Percentiles rank a stretch among this genome's conserved stretches.
Conservation (phyloP, 2,329 filamentous ascomycete species). For the Fusarium robinianum region DNA sequence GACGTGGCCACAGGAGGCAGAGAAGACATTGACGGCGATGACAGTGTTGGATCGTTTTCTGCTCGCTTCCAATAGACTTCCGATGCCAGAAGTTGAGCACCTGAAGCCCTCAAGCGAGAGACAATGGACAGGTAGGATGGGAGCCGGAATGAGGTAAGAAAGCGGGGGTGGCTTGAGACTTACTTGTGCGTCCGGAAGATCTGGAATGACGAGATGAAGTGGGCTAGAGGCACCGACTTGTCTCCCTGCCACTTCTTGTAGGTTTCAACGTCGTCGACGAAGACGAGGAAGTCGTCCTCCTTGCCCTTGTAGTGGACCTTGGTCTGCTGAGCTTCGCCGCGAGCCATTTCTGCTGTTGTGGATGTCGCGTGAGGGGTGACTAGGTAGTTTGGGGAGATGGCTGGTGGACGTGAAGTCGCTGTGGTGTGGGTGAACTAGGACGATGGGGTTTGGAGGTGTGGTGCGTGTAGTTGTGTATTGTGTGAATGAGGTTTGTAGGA, state of each 20-base stretch:
- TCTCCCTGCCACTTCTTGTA: constrained; percentile 84
- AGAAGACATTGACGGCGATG: too few relatives aligned
- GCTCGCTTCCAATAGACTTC: too few relatives aligned
- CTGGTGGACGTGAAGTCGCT: constrained; percentile 20
- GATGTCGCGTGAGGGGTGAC: constrained; percentile 16
- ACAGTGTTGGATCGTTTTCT: too few relatives aligned
- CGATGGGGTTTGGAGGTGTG: not conserved
- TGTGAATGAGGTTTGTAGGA: constrained; percentile 7
- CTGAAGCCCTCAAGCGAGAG: not conserved
- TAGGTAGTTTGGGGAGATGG: constrained; percentile 17
- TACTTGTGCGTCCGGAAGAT: constrained; percentile 90
- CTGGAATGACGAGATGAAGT: constrained; percentile 88
- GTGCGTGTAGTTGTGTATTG: constrained; percentile 11
- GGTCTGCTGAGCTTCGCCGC: constrained; percentile 69
- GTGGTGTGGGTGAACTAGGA: constrained; percentile 7
- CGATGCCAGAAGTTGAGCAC: too few relatives aligned
- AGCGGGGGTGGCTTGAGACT: constrained; percentile 46
- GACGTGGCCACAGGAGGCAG: too few relatives aligned
- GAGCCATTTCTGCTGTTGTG: constrained; percentile 61
- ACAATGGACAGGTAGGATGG: not conserved
- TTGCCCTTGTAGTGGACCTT: constrained; percentile 87
- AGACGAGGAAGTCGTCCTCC: constrained; percentile 62
- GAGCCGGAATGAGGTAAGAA: constrained; percentile 1
- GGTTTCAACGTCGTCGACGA: constrained; percentile 62
- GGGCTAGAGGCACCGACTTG: constrained; percentile 74